phyloP scores from a whole-genome alignment of 176 grass and related monocot species.

The Aegilops speltoides region DNA sequence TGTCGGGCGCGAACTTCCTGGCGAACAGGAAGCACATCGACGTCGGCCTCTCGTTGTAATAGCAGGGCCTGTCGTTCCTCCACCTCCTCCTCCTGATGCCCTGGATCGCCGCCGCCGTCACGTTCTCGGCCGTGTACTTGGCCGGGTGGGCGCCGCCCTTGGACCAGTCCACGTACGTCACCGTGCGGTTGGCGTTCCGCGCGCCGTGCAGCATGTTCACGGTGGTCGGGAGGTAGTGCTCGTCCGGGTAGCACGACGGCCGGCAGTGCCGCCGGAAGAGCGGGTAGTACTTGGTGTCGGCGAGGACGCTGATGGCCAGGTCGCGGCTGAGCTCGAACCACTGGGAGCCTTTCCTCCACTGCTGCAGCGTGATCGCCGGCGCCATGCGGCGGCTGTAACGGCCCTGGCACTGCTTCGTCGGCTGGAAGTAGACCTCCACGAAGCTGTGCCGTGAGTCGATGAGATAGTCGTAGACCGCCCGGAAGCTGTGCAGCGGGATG shows the following conservation, averaged over 20 bases:
- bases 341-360: constrained; percentile 84
- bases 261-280: constrained; percentile 59
- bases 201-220: constrained; percentile 53
- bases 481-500: constrained; percentile 84
- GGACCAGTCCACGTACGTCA: constrained; percentile 79
- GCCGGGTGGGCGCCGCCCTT: constrained; percentile 60
- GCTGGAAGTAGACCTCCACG: constrained; percentile 63
- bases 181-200: constrained; percentile 67
- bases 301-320: constrained; percentile 45
- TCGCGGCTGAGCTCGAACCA: constrained; percentile 71
- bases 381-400: constrained; percentile 79
- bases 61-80: constrained; percentile 28
- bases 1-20: constrained; percentile 71
- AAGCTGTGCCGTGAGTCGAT: constrained; percentile 73
- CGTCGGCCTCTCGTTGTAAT: constrained; percentile 48
- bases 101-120: constrained; percentile 48
- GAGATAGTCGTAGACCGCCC: constrained; percentile 65
- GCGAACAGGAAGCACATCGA: constrained; percentile 75
- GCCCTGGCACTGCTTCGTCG: constrained; percentile 43
- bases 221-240: constrained; percentile 81
- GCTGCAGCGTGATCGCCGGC: constrained; percentile 52
- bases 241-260: constrained; percentile 88
- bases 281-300: constrained; percentile 52
- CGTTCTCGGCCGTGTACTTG: constrained; percentile 39
- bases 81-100: constrained; percentile 48